Conservation (phyloP, 345 rosid genomes). For the Hypericum perforatum region DNA sequence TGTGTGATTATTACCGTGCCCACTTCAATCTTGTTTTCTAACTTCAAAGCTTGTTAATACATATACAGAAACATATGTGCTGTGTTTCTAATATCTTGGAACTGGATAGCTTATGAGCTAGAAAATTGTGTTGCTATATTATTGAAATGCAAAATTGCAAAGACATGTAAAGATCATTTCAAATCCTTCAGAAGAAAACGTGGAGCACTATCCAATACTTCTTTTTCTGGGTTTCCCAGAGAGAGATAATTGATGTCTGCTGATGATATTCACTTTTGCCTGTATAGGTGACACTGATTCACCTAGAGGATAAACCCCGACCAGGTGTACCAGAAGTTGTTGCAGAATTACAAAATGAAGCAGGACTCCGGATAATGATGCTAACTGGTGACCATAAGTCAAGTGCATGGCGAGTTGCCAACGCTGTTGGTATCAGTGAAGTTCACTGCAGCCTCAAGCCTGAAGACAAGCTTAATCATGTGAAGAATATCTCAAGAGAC, state of each 20-base stretch:
- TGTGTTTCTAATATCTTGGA: too few relatives aligned
- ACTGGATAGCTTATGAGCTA: too few relatives aligned
- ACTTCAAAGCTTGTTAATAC: too few relatives aligned
- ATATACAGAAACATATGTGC: too few relatives aligned
- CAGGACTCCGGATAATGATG: conserved; percentile 71
- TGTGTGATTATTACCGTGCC: conserved; percentile 13
- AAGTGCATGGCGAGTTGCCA: conserved; percentile 93
- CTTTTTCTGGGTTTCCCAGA: too few relatives aligned
- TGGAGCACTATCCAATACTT: too few relatives aligned
- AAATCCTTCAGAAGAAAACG: too few relatives aligned
- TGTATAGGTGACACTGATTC: conserved; percentile 76
- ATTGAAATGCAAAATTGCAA: too few relatives aligned
- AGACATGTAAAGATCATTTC: too few relatives aligned
- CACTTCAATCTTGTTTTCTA: too few relatives aligned
- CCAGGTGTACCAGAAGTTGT: conserved; percentile 70
- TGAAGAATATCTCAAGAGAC: conserved; percentile 62
- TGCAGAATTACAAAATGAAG: conserved; percentile 49
- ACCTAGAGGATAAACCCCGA: conserved; percentile 93
- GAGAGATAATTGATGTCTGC: too few relatives aligned
- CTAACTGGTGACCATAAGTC: conserved; percentile 88
- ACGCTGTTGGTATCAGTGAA: conserved; percentile 73
- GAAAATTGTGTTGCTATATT: too few relatives aligned
- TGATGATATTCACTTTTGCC: background rate
- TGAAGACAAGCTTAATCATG: conserved; percentile 79
- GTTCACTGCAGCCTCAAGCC: conserved; percentile 81